These are phyloP conservation scores for Malus sieversii DNA, from an alignment of 306 rosid species.

Conservation along the genomic window DNA sequence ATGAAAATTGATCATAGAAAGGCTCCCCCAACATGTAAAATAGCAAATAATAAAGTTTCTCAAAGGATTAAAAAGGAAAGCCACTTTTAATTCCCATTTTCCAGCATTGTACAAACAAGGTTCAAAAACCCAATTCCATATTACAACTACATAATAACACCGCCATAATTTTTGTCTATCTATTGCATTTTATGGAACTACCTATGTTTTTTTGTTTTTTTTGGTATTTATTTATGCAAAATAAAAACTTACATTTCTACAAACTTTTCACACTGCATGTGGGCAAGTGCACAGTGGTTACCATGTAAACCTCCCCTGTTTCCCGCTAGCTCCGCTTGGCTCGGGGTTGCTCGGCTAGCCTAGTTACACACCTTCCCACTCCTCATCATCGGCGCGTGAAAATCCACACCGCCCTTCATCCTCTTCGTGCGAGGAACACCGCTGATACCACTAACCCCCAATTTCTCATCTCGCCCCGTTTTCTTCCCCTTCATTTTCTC, in stretches of 20 bases:
- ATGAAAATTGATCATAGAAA: too few relatives aligned
- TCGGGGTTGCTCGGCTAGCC: background rate
- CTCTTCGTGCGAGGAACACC: conserved; percentile 37
- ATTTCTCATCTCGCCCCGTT: conserved; percentile 44
- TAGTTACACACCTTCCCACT: conserved; percentile 54
- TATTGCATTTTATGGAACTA: background rate
- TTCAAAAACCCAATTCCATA: background rate
- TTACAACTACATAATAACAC: background rate
- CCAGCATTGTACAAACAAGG: background rate
- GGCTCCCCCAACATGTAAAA: background rate
- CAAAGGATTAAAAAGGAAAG: too few relatives aligned
- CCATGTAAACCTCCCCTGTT: background rate
- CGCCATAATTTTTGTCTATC: background rate
- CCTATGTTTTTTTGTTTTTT: background rate
- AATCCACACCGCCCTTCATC: conserved; percentile 37
- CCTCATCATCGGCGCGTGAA: conserved; percentile 30
- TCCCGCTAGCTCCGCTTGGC: background rate
- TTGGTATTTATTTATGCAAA: background rate
- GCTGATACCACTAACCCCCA: conserved; percentile 28
- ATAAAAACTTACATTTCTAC: background rate
- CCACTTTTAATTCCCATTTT: background rate
- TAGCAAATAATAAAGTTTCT: background rate
- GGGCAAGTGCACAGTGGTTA: background rate
- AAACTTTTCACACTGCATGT: background rate
- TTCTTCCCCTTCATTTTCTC: conserved; percentile 27